Evolutionary conservation across 192 early-diverging fungal species (phyloP).

Genomic region (Cetraspora pellucida): DNA sequence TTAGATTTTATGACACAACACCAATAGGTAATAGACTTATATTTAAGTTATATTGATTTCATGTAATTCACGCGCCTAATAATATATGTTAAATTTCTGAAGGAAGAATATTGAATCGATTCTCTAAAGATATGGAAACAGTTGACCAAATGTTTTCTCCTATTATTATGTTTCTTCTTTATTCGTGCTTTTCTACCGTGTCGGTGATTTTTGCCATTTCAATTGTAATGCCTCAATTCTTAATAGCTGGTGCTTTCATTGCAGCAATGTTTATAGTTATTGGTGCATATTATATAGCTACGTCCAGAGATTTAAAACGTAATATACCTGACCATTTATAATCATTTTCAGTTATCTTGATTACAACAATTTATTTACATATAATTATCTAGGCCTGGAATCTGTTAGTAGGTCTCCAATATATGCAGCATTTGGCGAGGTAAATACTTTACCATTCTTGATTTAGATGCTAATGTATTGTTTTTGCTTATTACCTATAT

Average conservation of each 20-base stretch:
- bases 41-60: too few relatives aligned
- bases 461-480: slow-evolving; percentile 34
- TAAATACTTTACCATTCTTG: neutral
- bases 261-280: slow-evolving; percentile 61
- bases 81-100: neutral
- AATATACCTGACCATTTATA: neutral
- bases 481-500: slow-evolving; percentile 78
- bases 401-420: slow-evolving; percentile 73
- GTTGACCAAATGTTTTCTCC: slow-evolving; percentile 70
- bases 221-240: slow-evolving; percentile 70
- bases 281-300: slow-evolving; percentile 72
- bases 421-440: slow-evolving; percentile 66
- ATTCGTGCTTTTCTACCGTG: slow-evolving; percentile 53
- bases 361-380: neutral
- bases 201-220: slow-evolving; percentile 67
- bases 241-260: slow-evolving; percentile 64
- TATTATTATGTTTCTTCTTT: slow-evolving; percentile 52
- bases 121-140: slow-evolving; percentile 83
- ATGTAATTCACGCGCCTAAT: too few relatives aligned
- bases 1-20: slow-evolving; percentile 90
- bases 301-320: slow-evolving; percentile 89
- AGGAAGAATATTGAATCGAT: slow-evolving; percentile 74
- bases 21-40: slow-evolving; percentile 61
- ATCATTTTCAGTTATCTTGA: neutral
- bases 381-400: slow-evolving; percentile 19